Percentiles rank a stretch among this genome's conserved stretches.
Evolutionary conservation across 192 early-diverging fungal genomes (phyloP).

Genomic region (Rhizophagus clarus): DNA sequence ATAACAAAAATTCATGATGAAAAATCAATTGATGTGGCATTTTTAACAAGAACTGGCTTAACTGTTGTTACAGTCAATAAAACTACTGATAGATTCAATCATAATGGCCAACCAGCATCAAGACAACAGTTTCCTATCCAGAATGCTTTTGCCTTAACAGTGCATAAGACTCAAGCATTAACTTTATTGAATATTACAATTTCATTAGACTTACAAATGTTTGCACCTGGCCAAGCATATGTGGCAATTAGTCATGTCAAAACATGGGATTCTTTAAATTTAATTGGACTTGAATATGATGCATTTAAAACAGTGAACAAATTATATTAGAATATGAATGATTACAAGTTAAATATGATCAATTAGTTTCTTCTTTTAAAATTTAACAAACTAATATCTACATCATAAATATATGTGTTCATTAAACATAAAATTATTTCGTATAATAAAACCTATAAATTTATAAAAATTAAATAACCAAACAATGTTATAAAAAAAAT

Average conservation of each 20-base stretch:
- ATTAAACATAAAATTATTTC: too few relatives aligned
- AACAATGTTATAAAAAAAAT: too few relatives aligned
- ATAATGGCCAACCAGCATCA: background rate
- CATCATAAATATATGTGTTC: too few relatives aligned
- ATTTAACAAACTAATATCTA: too few relatives aligned
- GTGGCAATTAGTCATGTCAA: background rate
- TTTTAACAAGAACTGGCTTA: background rate
- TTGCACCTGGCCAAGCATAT: constrained; percentile 8
- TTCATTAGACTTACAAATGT: background rate
- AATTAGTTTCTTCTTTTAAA: too few relatives aligned
- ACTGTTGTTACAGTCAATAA: background rate
- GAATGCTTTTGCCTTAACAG: background rate
- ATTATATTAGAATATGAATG: background rate
- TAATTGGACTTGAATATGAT: background rate
- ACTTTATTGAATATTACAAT: background rate
- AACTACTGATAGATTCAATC: background rate
- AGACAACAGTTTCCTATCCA: background rate
- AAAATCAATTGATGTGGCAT: background rate
- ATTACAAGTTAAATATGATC: background rate
- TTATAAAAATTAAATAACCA: too few relatives aligned
- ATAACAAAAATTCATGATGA: constrained; percentile 5
- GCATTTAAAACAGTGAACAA: background rate
- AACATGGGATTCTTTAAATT: background rate
- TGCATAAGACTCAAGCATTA: background rate
- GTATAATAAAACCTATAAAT: too few relatives aligned